These are phyloP conservation scores for Mycena albidolilacea DNA, from an alignment of 768 basidiomycete species.

Conservation along the genomic window DNA sequence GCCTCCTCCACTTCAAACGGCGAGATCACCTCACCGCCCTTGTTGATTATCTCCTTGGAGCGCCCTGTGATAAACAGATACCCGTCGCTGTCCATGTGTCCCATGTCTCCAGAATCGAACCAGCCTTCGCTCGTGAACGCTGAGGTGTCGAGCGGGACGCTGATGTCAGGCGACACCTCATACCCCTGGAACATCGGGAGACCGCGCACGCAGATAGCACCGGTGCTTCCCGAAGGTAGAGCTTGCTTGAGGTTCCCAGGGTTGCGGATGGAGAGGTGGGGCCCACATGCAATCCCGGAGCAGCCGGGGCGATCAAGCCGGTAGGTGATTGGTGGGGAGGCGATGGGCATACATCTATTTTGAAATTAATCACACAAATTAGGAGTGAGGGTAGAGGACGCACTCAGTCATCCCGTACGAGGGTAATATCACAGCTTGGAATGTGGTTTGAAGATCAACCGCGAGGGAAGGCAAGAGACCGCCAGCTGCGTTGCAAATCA, in stretches of 20 bases:
- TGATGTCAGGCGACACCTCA: slow-evolving; percentile 56
- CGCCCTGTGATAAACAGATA: slow-evolving; percentile 69
- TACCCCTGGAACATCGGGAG: slow-evolving; percentile 68
- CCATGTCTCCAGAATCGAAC: slow-evolving; percentile 67
- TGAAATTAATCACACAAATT: not conserved
- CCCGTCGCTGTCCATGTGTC: slow-evolving; percentile 63
- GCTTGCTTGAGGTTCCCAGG: slow-evolving; percentile 54
- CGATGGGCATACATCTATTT: slow-evolving; percentile 65
- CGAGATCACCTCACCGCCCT: slow-evolving; percentile 73
- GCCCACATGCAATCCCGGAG: slow-evolving; percentile 64
- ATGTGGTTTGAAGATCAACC: slow-evolving; percentile 61
- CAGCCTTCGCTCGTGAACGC: slow-evolving; percentile 65
- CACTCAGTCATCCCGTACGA: slow-evolving; percentile 74
- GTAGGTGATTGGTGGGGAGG: slow-evolving; percentile 59
- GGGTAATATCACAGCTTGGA: slow-evolving; percentile 67
- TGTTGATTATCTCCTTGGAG: slow-evolving; percentile 74
- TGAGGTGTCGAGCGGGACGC: slow-evolving; percentile 60
- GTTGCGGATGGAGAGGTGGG: slow-evolving; percentile 60
- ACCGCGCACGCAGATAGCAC: slow-evolving; percentile 71
- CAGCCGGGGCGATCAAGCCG: slow-evolving; percentile 62
- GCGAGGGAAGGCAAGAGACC: slow-evolving; percentile 69
- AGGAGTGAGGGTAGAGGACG: slow-evolving; percentile 15
- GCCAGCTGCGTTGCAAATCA: slow-evolving; percentile 67
- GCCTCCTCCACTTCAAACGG: slow-evolving; percentile 76
- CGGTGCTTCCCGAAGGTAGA: slow-evolving; percentile 55